Percentiles rank a stretch among this genome's conserved stretches.
Evolutionary conservation across 1,139 yeast species (phyloP).

Genomic region (Suhomyces taliae): DNA sequence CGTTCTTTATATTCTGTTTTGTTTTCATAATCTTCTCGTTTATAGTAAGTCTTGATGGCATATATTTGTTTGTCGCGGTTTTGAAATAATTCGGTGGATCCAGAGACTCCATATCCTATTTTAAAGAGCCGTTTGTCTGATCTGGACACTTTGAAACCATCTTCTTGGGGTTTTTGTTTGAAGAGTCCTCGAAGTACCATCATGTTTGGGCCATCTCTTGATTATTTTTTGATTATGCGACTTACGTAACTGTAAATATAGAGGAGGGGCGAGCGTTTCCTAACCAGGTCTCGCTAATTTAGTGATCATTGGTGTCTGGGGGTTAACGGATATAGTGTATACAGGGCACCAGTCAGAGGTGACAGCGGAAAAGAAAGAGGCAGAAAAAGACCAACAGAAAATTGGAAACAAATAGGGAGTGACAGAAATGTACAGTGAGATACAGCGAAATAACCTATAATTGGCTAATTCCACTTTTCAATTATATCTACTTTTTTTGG

Average conservation of each 20-base stretch:
- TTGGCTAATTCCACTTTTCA: too few relatives aligned
- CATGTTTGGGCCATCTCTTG: not conserved
- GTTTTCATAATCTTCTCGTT: constrained; percentile 37
- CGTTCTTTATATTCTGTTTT: constrained; percentile 35
- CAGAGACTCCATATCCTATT: constrained; percentile 44
- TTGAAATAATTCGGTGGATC: constrained; percentile 37
- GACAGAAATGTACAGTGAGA: too few relatives aligned
- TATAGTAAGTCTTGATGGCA: constrained; percentile 44
- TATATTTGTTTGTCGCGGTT: constrained; percentile 17
- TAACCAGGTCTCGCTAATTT: too few relatives aligned
- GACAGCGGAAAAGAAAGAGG: too few relatives aligned
- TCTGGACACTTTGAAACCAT: constrained; percentile 1
- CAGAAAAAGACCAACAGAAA: too few relatives aligned
- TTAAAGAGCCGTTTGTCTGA: constrained; percentile 1
- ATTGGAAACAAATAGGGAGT: too few relatives aligned
- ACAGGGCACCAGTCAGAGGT: too few relatives aligned
- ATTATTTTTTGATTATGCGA: not conserved
- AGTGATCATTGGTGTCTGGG: too few relatives aligned
- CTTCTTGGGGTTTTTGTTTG: not conserved
- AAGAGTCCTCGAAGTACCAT: constrained; percentile 1
- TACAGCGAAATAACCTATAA: too few relatives aligned
- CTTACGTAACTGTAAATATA: not conserved
- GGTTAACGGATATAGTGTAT: too few relatives aligned
- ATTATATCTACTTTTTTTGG: too few relatives aligned
- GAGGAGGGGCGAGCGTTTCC: too few relatives aligned